These are phyloP conservation scores for Saccharomycopsis phalli DNA, from an alignment of 1,139 yeast species.

Conservation along the genomic window DNA sequence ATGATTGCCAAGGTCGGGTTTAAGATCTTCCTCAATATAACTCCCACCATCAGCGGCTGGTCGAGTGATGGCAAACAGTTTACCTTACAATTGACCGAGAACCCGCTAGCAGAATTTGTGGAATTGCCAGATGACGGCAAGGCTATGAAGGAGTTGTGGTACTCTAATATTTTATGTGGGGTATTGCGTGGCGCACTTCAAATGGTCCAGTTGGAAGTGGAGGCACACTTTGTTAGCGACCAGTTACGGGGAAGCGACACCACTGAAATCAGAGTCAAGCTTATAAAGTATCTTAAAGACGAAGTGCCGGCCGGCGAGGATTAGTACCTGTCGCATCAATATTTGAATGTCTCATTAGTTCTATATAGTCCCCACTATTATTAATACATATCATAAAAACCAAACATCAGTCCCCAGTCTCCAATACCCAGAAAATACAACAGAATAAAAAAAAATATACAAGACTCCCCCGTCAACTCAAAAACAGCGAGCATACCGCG, in stretches of 20 bases:
- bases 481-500: no score
- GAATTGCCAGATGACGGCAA: constrained; percentile 76
- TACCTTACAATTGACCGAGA: constrained; percentile 66
- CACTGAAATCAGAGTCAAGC: constrained; percentile 58
- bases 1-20: constrained; percentile 80
- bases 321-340: constrained; percentile 27
- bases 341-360: no score
- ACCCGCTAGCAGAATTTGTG: constrained; percentile 91
- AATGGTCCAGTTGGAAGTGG: constrained; percentile 93
- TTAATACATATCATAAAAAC: no score
- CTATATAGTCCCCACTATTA: no score
- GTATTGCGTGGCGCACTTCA: constrained; percentile 86
- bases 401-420: no score
- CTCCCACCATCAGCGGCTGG: constrained; percentile 75
- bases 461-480: no score
- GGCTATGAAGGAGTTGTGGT: constrained; percentile 77
- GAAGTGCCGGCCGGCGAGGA: constrained; percentile 98
- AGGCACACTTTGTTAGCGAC: constrained; percentile 73
- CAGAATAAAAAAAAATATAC: no score
- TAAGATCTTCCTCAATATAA: constrained; percentile 75
- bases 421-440: no score
- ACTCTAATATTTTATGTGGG: constrained; percentile 83
- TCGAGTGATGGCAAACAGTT: constrained; percentile 66
- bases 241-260: constrained; percentile 81
- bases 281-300: constrained; percentile 71